Evolutionary conservation across 2,329 filamentous ascomycete genomes (phyloP).

Genomic region (Colletotrichum nymphaeae): DNA sequence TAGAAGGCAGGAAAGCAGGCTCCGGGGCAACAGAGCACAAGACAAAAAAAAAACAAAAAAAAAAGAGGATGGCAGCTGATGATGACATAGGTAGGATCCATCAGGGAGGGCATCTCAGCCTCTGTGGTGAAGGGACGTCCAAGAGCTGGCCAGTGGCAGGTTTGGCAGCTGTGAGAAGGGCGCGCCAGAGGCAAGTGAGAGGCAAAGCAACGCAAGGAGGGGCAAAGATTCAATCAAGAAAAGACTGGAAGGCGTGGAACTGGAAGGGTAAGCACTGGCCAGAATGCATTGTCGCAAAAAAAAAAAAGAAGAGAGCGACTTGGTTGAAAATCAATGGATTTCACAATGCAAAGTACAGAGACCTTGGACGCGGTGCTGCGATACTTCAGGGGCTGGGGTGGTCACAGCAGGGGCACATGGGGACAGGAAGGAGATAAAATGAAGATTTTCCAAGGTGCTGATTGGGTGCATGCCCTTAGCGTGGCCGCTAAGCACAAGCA

Average conservation of each 20-base stretch:
- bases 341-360: conserved; percentile 10
- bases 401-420: conserved; percentile 46
- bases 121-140: not conserved
- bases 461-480: conserved; percentile 53
- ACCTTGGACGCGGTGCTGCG: conserved; percentile 26
- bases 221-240: no score
- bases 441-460: conserved; percentile 41
- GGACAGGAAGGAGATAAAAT: conserved; percentile 54
- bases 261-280: conserved; percentile 3
- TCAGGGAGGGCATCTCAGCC: conserved; percentile 2
- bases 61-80: not conserved
- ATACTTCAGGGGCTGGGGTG: conserved; percentile 53
- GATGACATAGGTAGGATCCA: conserved; percentile 34
- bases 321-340: not conserved
- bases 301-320: not conserved
- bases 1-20: conserved; percentile 8
- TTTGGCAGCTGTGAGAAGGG: not conserved
- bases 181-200: not conserved
- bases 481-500: conserved; percentile 49
- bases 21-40: conserved; percentile 7
- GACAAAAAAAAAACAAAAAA: not conserved
- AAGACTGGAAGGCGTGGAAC: no score
- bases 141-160: no score
- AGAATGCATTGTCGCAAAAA: conserved; percentile 31
- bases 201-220: not conserved